phyloP scores from a whole-genome alignment of 495 filamentous ascomycete genomes.

The Penicillium ucsense region DNA sequence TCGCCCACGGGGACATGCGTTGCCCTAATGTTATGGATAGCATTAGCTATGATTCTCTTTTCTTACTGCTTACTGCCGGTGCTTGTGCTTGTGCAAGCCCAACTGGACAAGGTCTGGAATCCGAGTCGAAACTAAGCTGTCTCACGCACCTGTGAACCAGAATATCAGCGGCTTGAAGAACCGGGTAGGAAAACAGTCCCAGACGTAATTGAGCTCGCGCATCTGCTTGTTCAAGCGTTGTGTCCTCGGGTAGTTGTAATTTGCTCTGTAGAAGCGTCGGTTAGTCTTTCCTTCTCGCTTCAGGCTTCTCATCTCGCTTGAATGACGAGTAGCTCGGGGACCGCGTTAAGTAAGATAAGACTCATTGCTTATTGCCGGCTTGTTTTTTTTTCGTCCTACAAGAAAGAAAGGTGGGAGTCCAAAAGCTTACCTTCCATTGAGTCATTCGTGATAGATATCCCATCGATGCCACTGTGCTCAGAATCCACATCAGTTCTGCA shows the following conservation, averaged over 20 bases:
- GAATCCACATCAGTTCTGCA: conserved; percentile 89
- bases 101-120: no score
- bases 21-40: conserved; percentile 35
- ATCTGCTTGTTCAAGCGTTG: conserved; percentile 39
- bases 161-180: conserved; percentile 92
- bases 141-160: conserved; percentile 61
- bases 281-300: not conserved
- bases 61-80: not conserved
- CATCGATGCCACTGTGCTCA: conserved; percentile 79
- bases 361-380: not conserved
- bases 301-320: no score
- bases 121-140: no score
- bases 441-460: conserved; percentile 93
- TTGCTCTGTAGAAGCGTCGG: conserved; percentile 49
- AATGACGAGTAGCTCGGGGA: no score
- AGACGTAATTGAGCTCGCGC: conserved; percentile 58
- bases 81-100: no score
- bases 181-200: conserved; percentile 93
- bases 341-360: no score
- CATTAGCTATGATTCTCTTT: conserved; percentile 8
- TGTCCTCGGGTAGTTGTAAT: conserved; percentile 46
- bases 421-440: conserved; percentile 76
- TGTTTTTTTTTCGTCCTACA: not conserved
- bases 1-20: conserved; percentile 95
- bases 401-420: not conserved